Evolutionary conservation across 2,329 filamentous ascomycete genomes (phyloP), one percentile per base, ranked within the genome.

Genomic region (Fusarium fracticaudum): DNA sequence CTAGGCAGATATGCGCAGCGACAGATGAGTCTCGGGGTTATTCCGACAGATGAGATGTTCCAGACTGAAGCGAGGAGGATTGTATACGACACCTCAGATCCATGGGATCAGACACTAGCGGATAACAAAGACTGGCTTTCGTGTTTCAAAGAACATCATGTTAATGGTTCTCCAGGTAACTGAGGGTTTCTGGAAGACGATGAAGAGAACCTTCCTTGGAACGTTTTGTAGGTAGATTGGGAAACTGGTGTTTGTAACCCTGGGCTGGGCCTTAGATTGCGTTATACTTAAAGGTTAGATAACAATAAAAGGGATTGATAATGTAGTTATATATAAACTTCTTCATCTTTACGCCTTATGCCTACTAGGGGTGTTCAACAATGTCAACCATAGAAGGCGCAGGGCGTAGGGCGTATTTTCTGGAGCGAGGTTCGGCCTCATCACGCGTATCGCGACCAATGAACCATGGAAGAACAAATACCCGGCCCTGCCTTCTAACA

Each of bases 41-140:
- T 78, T 5, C 67, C 73, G 5, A 79, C 70, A 1, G 79, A 81
- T 24, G 72, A 74, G 8, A 80, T 81, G 74, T 76, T 81, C 10
- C 71, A 79, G 20, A 60, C 72, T 0, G 78, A 80, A 40, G 75
- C 78, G 6, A 75, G 78, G 20, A 70, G 72, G 15, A 60, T 81
- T 10, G 71, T 78, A 22, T 80, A 78, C 37, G 72, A 76, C 17
- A 71, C 64, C 3, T 65, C 68, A 2, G 79, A 80, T 12, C 67
- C 74, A 0, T 79, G 72, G 73, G 77, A 80, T 29, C 76, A 79
- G 24, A 80, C 78, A 0, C 69, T 81, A 45, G 78, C 79, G 6
- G 78, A 80, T 14, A 79, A 80, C 26, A 55, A 54, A 1, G 74
- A 79, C 18, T 80, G 79, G 79, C 38, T 81, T 14, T 64, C 71